Evolutionary conservation across 139 green algal genomes (phyloP), one percentile per base, ranked within the genome.

Genomic region (Chlorella ohadii): DNA sequence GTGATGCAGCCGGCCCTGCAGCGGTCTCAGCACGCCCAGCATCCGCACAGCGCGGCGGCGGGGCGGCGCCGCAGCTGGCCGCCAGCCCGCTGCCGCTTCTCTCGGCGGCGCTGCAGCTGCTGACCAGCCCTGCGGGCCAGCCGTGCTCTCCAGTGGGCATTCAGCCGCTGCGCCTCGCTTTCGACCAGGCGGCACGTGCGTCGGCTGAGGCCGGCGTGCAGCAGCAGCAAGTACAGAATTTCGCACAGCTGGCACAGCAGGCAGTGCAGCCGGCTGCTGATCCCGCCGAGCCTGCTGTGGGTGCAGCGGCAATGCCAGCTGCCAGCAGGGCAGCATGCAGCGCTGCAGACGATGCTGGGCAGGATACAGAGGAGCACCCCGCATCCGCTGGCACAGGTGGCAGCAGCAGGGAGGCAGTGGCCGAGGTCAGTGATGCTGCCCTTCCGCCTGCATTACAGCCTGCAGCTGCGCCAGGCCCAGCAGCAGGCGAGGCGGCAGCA

Each of bases 21-120:
- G 15, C 12, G 11, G 11, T 22, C 51, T 19, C 51, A 59, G 2
- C 51, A 23, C 15, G 9, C 51, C 51, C 12, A 59, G 51, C 51
- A 2, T 20, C 36, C 0, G 36, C 6, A 36, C 70, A 22, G 38
- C 15, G 51, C 22, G 11, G 51, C 15, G 51, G 51, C 51, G 51
- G 51, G 51, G 12, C 19, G 51, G 51, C 51, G 15, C 51, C 19
- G 51, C 51, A 22, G 51, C 51, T 22, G 2, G 38, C 67, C 34
- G 13, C 15, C 44, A 41, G 44, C 72, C 72, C 72, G 1, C 27
- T 78, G 72, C 72, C 72, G n/a, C 72, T 65, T 28, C 72, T 78
- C n/a, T 20, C 33, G n/a, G 16, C 19, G 6, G 72, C 72, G 12
- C 72, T 78, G n/a, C 15, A 64, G 19, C n/a, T 78, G n/a, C 44